Evolutionary conservation across 2,329 filamentous ascomycete species (phyloP).

Genomic region (Aureobasidium uvarum): DNA sequence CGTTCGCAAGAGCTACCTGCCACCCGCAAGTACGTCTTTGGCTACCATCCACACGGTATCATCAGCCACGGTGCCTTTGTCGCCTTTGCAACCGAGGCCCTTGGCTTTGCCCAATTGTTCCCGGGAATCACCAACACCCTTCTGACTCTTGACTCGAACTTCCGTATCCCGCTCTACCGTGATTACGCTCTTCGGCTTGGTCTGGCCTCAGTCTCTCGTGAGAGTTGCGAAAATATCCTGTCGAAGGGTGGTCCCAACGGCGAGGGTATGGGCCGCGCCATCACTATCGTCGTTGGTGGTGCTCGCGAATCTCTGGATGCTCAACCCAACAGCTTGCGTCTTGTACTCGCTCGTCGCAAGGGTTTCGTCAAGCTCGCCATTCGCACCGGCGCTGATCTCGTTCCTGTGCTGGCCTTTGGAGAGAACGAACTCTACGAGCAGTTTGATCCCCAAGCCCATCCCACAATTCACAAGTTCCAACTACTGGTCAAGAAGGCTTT

Average conservation of each 20-base stretch:
- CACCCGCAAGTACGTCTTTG: conserved; percentile 90
- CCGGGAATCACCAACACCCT: conserved; percentile 94
- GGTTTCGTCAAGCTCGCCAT: conserved; percentile 94
- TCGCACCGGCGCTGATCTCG: conserved; percentile 85
- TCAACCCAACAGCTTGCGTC: conserved; percentile 69
- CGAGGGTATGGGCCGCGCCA: conserved; percentile 89
- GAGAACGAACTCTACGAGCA: conserved; percentile 98
- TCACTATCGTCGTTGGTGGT: conserved; percentile 93
- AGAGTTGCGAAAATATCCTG: conserved; percentile 86
- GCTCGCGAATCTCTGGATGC: conserved; percentile 90
- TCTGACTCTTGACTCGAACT: conserved; percentile 92
- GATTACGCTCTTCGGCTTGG: conserved; percentile 93
- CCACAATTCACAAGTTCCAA: conserved; percentile 75
- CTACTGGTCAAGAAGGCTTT: conserved; percentile 78
- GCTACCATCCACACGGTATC: conserved; percentile 96
- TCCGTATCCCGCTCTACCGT: conserved; percentile 87
- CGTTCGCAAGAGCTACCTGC: conserved; percentile 76
- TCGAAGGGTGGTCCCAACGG: conserved; percentile 72
- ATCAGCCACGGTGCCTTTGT: conserved; percentile 95
- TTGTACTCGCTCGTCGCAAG: conserved; percentile 80
- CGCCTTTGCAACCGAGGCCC: conserved; percentile 84
- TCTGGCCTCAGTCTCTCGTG: conserved; percentile 81
- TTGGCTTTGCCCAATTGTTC: conserved; percentile 83
- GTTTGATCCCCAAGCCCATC: conserved; percentile 71
- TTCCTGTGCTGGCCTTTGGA: conserved; percentile 88